Evolutionary conservation across 2,329 filamentous ascomycete species (phyloP), one percentile per base, ranked within the genome.

Genomic region (Cordyceps tenuipes): DNA sequence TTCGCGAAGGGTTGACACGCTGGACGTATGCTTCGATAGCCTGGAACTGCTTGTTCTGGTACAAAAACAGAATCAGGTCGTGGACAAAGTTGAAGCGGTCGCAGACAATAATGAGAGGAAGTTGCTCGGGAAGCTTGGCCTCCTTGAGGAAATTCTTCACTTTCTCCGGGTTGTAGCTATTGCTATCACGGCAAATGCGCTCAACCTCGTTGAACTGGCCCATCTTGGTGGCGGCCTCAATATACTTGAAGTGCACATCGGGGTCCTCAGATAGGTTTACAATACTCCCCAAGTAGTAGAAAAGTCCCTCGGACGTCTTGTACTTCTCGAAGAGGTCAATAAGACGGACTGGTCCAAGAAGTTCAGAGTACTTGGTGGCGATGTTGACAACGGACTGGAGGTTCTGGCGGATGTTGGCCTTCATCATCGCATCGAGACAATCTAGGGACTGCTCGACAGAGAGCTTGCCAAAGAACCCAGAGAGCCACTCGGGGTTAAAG

Each of bases 141-240:
- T 99, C 95, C 79, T 99, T 99, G 63, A 99, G 79, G 84, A 97
- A 99, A 79, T 99, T 99, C 82, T 97, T 97, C 61, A 97, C 91
- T 80, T 96, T 96, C 75, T 97, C 91, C 0, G 91, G 83, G 73
- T 97, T 93, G 76, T 91, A 93, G 70, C 83, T 82, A 72, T 89
- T 91, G 81, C 88, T 95, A 73, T 99, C 94, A 63, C 95, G 87
- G 78, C 93, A 97, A 69, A 99, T 93, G 59, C 94, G 89, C 81
- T 99, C 93, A 21, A 99, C 94, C 71, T 99, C 94, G 66, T 90
- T 92, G 70, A 96, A 85, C 75, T 99, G 93, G 34, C 88, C 86
- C 84, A 96, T 95, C 70, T 87, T 89, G 26, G 92, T 96, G 36
- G 95, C 94, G 60, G 94, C 91, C 76, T 99, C 93, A 62, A 99